Base-by-base conservation (phyloP, 2,329 filamentous ascomycete genomes). In the Arthrobotrys iridis region DNA sequence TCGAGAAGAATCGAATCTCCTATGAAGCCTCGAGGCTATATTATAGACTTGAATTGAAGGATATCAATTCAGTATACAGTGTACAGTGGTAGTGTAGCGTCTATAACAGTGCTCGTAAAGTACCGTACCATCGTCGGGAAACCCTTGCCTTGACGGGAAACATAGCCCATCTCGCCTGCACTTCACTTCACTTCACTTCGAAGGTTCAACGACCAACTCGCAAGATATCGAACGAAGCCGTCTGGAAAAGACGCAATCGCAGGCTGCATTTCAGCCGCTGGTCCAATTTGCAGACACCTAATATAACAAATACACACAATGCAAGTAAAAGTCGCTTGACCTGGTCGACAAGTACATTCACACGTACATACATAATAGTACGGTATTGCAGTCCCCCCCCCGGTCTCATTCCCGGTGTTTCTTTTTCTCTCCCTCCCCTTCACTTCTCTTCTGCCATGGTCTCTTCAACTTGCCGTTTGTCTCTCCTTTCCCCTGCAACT, bases 261-360 rank as follows among this genome's bases (percentile, higher is more conserved):
- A 41, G 26, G 22, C 41, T 43, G 57, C 22, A 60, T 57, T 41
- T 65, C 62, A 65, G 62, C 62, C 62, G 62, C 62, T 55, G n/a
- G n/a, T n/a, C n/a, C n/a, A n/a, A n/a, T n/a, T n/a, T n/a, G n/a
- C n/a, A n/a, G n/a, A n/a, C n/a, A n/a, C n/a, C n/a, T n/a, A n/a
- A n/a, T n/a, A n/a, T n/a, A n/a, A n/a, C n/a, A n/a, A n/a, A n/a
- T n/a, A n/a, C n/a, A n/a, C n/a, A n/a, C n/a, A n/a, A n/a, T n/a
- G n/a, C n/a, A n/a, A n/a, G n/a, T n/a, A n/a, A n/a, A n/a, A n/a
- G n/a, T n/a, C n/a, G n/a, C n/a, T n/a, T n/a, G n/a, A n/a, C n/a
- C n/a, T n/a, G n/a, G n/a, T n/a, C n/a, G n/a, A n/a, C n/a, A n/a
- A n/a, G n/a, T n/a, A n/a, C n/a, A n/a, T n/a, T n/a, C n/a, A n/a